These are phyloP conservation scores for Diplosphaera chodatii DNA, from an alignment of 139 green algal genomes.

Conservation along the genomic window DNA sequence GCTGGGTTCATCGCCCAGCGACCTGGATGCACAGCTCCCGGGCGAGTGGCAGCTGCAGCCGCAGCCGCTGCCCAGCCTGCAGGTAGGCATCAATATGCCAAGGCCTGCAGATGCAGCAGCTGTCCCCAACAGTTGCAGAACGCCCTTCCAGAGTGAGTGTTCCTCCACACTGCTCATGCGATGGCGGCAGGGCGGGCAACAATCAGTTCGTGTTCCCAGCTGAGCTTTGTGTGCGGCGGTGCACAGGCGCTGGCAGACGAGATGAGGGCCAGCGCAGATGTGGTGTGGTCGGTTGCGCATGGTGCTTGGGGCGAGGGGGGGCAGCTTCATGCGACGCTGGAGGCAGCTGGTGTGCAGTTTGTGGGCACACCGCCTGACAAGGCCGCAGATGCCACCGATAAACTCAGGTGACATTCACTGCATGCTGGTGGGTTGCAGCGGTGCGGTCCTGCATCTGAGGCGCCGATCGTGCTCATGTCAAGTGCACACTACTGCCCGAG, in stretches of 20 bases:
- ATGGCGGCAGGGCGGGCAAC: too few species aligned
- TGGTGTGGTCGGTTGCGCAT: conserved; percentile 23
- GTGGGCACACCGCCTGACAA: conserved; percentile 29
- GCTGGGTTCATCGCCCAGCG: conserved; percentile 34
- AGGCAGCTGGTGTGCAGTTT: conserved; percentile 32
- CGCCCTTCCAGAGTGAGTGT: too few species aligned
- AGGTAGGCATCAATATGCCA: too few species aligned
- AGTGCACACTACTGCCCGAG: too few species aligned
- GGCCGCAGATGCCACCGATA: conserved; percentile 16
- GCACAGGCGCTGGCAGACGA: conserved; percentile 25
- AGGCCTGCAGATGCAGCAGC: too few species aligned
- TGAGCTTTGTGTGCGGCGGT: too few species aligned
- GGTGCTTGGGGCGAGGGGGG: not conserved
- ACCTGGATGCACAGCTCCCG: conserved; percentile 45
- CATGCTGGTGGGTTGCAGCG: not conserved
- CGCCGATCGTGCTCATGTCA: too few species aligned
- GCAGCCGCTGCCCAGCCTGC: not conserved
- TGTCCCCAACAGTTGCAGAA: too few species aligned
- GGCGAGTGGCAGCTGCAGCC: not conserved
- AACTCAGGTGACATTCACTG: conserved; percentile 10
- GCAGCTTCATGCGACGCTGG: conserved; percentile 28
- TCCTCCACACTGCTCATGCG: too few species aligned
- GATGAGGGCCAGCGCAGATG: conserved; percentile 27
- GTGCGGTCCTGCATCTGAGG: too few species aligned
- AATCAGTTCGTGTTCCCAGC: too few species aligned